Evolutionary conservation across 2,329 filamentous ascomycete genomes (phyloP), one percentile per base, ranked within the genome.

Genomic region (Monosporascus sp.): DNA sequence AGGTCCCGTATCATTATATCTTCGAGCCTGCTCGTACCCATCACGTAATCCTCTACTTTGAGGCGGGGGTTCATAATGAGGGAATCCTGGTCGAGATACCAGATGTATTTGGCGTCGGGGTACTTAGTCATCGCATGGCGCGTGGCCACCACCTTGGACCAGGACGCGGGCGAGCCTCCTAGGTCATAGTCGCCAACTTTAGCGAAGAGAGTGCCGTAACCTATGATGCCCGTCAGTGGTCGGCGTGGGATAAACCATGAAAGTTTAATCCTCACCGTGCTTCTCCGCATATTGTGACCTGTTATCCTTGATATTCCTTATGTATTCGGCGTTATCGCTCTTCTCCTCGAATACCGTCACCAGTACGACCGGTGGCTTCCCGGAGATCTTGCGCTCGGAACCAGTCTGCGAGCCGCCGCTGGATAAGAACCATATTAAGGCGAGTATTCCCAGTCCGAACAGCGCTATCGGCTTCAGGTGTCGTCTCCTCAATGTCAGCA

Each of bases 121-220:
- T 87, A 86, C 46, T 85, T 79, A 7, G 90, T 85, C 73, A 97
- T 84, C 48, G 93, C 93, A 70, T 99, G 93, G 56, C 94, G 88
- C 67, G 95, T 78, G 7, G 93, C 89, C 56, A 93, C 89, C 51
- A 97, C 81, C 63, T 88, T 85, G 43, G 89, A 78, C 89, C 89
- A 95, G 47, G 84, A 84, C 51, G 69, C 55, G 60, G 86, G 77
- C 50, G 81, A 72, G 54, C 79, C 79, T 54, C 77, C 71, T 35
- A 91, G 78, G 55, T 88, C 78, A 74, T 97, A 97, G 65, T 92
- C 85, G 65, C 79, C 80, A n/a, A 82, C 78, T 58, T 84, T 86
- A 53, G 89, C 84, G 69, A 96, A 88, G 78, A 97, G 92, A 41
- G 87, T 88, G 38, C 84, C 80, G 71, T 99, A 97, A 61, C 92